Conservation (phyloP, 257 asterid genomes). For the Perilla frutescens region DNA sequence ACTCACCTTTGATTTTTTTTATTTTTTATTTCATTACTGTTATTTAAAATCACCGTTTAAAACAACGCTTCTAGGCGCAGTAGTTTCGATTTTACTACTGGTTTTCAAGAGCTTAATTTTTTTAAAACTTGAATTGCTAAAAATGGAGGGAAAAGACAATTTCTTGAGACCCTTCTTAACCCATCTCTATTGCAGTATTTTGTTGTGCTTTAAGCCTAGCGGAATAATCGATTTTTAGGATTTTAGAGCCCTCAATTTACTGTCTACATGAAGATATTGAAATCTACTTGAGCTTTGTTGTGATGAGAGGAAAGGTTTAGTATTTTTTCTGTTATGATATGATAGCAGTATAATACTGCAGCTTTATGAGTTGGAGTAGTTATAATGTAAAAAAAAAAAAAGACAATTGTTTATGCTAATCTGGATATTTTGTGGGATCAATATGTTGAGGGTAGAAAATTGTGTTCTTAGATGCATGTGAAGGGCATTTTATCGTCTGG, state of each 20-base stretch:
- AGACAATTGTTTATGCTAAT: not conserved
- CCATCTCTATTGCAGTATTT: not conserved
- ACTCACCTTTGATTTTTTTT: not conserved
- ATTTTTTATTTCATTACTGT: not conserved
- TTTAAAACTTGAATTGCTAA: conserved; percentile 4
- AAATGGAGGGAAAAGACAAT: not conserved
- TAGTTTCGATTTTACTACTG: conserved; percentile 8
- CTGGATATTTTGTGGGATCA: not conserved
- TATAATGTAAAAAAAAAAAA: not conserved
- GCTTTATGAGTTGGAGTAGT: conserved; percentile 1
- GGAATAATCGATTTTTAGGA: conserved; percentile 23
- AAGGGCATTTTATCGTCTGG: not conserved
- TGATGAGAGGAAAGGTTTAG: not conserved
- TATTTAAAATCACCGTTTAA: conserved; percentile 21
- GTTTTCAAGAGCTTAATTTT: conserved; percentile 27
- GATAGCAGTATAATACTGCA: not conserved
- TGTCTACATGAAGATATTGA: not conserved
- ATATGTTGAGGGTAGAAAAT: not conserved
- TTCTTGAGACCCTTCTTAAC: conserved; percentile 27
- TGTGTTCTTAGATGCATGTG: not conserved
- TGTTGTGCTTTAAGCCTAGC: conserved; percentile 15
- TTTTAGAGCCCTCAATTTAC: not conserved
- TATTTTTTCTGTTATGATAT: conserved; percentile 3
- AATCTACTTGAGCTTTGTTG: conserved; percentile 5
- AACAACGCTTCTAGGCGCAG: not conserved